Evolutionary conservation across 1,284 basidiomycete genomes (phyloP).

Genomic region (Tylopilus sp.): DNA sequence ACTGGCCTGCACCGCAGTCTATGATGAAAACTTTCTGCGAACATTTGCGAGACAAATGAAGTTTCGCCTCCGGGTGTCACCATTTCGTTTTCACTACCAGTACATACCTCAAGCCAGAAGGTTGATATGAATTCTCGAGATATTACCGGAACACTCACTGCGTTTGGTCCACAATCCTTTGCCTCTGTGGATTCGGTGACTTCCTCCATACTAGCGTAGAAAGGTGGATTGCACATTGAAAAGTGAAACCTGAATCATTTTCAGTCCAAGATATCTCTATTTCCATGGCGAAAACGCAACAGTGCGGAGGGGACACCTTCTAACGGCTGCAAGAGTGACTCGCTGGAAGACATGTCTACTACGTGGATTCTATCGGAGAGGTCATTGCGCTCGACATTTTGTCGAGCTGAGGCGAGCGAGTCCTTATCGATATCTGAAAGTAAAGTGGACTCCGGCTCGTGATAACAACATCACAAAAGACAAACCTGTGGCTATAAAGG

Average conservation of each 20-base stretch:
- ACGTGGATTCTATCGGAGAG: constrained; percentile 65
- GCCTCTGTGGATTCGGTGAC: constrained; percentile 65
- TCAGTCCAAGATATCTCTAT: constrained; percentile 5
- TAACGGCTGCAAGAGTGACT: constrained; percentile 64
- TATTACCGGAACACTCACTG: constrained; percentile 53
- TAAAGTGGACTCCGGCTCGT: constrained; percentile 1
- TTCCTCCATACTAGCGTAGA: constrained; percentile 83
- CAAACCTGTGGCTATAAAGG: constrained; percentile 79
- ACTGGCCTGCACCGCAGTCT: constrained; percentile 62
- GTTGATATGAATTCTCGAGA: constrained; percentile 10
- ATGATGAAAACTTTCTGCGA: constrained; percentile 74
- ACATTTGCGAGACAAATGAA: constrained; percentile 82
- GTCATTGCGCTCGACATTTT: constrained; percentile 67
- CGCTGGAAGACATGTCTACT: constrained; percentile 48
- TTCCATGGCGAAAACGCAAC: constrained; percentile 23
- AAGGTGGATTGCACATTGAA: constrained; percentile 97
- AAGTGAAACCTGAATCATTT: constrained; percentile 64
- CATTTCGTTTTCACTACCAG: constrained; percentile 88
- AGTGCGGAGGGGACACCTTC: constrained; percentile 33
- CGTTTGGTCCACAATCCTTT: constrained; percentile 74
- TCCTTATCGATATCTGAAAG: constrained; percentile 72
- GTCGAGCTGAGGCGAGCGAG: constrained; percentile 65
- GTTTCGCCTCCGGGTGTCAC: constrained; percentile 89
- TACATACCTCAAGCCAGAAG: constrained; percentile 67
- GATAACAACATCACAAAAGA: not conserved